Evolutionary conservation across 345 rosid genomes (phyloP), one percentile per base, ranked within the genome.

Genomic region (Eucalyptus rudis): DNA sequence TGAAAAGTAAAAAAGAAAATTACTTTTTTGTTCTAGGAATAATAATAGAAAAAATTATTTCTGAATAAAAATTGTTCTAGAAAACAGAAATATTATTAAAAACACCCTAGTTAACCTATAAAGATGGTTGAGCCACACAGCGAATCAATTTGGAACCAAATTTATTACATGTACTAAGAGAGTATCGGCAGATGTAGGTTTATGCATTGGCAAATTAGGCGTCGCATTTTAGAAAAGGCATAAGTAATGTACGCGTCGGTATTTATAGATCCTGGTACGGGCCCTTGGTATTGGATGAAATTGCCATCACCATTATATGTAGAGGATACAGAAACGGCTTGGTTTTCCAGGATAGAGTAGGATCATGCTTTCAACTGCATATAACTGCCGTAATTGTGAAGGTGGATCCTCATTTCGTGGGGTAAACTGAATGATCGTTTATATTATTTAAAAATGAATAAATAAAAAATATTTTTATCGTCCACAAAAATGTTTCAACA

Each of bases 1-100:
- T 3, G 19, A 19, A 51, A 52, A 1, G 1, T 1, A 7, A 52
- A 52, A 52, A 19, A 1, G 4, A 52, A 52, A 52, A 52, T 7
- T 52, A 0, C 4, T 17, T 19, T 51, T 51, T 51, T 52, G 10
- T 52, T 52, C 0, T 52, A 52, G 56, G 10, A 52, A 52, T 20
- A 52, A 2, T 0, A 20, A 52, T 19, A 3, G 2, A 17, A 52
- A n/a, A 52, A 8, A 52, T 0, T 3, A 0, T 52, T 52, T 52
- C 1, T 52, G 1, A 52, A 52, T 8, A 52, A 3, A 52, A 8
- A 52, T 52, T 19, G 5, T 52, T 52, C 1, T 7, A 1, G 0
- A 52, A 2, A 19, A 52, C 0, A 20, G 0, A 20, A 20, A 52
- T 52, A 52, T 52, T 52, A 52, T 0, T 20, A 52, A 20, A 20